Percentiles rank a stretch among this genome's conserved stretches.
Evolutionary conservation across 2,329 filamentous ascomycete species (phyloP).

Genomic region (Aphanoascus verrucosus): DNA sequence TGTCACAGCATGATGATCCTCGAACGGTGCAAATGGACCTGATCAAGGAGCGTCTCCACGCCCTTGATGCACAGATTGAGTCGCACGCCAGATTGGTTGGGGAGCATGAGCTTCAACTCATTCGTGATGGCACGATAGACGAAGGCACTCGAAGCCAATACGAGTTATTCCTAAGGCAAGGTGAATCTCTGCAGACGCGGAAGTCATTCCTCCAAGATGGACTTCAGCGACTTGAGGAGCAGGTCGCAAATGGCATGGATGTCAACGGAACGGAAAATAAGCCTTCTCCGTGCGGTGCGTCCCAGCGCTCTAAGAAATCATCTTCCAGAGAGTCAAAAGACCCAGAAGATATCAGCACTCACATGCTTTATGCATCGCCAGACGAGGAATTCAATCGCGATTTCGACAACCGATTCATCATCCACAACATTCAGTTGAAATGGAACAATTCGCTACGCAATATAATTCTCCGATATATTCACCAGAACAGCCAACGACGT

Average conservation of each 20-base stretch:
- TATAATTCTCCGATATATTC: slow-evolving; percentile 91
- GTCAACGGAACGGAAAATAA: slow-evolving; percentile 43
- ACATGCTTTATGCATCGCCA: slow-evolving; percentile 55
- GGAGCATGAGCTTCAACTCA: slow-evolving; percentile 58
- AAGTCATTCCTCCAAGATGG: slow-evolving; percentile 49
- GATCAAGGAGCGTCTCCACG: slow-evolving; percentile 67
- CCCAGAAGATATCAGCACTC: slow-evolving; percentile 42
- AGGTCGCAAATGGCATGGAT: slow-evolving; percentile 27
- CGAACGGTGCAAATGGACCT: slow-evolving; percentile 77
- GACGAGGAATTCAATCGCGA: slow-evolving; percentile 79
- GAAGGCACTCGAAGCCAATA: slow-evolving; percentile 34
- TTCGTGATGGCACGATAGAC: slow-evolving; percentile 46
- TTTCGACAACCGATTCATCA: slow-evolving; percentile 96
- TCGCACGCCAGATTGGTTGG: slow-evolving; percentile 62
- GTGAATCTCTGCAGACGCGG: slow-evolving; percentile 47
- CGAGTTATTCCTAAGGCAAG: slow-evolving; percentile 46
- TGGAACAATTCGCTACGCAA: slow-evolving; percentile 97
- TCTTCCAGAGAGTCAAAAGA: slow-evolving; percentile 29
- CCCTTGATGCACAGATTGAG: slow-evolving; percentile 66
- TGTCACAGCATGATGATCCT: slow-evolving; percentile 83
- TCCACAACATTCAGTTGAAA: slow-evolving; percentile 94
- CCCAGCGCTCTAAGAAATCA: not conserved
- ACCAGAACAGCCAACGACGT: slow-evolving; percentile 89
- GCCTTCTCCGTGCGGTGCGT: slow-evolving; percentile 18
- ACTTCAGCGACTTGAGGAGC: slow-evolving; percentile 47